Evolutionary conservation across 2,329 filamentous ascomycete genomes (phyloP).

Genomic region (Hypoxylon sp.): DNA sequence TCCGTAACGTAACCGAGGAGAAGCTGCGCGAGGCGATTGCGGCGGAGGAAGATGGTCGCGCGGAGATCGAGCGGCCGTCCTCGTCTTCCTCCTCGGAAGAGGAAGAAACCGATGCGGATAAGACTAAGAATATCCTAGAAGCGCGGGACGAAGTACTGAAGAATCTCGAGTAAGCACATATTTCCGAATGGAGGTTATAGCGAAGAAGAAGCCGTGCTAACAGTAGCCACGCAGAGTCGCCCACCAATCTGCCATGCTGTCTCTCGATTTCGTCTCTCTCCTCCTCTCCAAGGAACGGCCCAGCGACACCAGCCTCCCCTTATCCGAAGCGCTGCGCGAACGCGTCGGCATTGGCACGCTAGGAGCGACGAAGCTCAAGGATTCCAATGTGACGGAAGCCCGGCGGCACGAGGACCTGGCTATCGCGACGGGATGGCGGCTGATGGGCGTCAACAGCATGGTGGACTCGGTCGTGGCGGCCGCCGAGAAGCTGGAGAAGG

Average conservation of each 20-base stretch:
- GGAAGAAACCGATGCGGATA: constrained; percentile 57
- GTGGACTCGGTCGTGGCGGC: constrained; percentile 80
- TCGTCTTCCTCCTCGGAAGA: constrained; percentile 48
- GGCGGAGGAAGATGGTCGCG: constrained; percentile 55
- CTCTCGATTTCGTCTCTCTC: constrained; percentile 85
- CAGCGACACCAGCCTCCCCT: constrained; percentile 73
- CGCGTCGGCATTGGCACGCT: constrained; percentile 80
- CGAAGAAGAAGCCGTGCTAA: constrained; percentile 38
- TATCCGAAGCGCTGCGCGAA: constrained; percentile 77
- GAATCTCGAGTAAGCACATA: constrained; percentile 65
- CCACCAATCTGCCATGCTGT: constrained; percentile 72
- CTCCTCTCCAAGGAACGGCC: constrained; percentile 85
- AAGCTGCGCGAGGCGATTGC: constrained; percentile 76
- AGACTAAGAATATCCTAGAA: constrained; percentile 55
- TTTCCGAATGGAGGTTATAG: constrained; percentile 6
- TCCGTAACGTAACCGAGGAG: constrained; percentile 81
- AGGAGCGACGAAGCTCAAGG: constrained; percentile 72
- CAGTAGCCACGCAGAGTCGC: constrained; percentile 54
- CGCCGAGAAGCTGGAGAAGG: constrained; percentile 77
- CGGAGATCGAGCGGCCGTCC: constrained; percentile 56
- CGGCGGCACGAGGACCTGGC: constrained; percentile 67
- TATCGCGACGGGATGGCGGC: constrained; percentile 76
- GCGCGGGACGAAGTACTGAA: constrained; percentile 69
- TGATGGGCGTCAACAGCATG: constrained; percentile 80
- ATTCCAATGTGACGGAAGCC: constrained; percentile 68